A percentile compares a stretch with the other conserved stretches of the same genome.
Evolutionary conservation across 1,139 yeast species (phyloP).

Genomic region (Komagataea norvegica): DNA sequence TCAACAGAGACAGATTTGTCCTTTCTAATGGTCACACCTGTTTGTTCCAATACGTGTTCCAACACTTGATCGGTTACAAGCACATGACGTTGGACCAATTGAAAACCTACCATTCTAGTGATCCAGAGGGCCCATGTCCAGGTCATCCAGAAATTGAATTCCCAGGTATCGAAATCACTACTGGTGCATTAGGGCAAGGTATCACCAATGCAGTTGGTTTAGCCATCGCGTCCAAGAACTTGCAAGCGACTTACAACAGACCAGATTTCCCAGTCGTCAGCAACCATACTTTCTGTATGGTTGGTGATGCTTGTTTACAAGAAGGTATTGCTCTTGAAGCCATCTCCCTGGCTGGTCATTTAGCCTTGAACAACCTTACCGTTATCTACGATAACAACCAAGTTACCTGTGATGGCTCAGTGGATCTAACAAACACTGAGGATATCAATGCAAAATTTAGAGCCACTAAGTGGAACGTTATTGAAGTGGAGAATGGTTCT

Average conservation of each 20-base stretch:
- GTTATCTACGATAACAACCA: constrained; percentile 36
- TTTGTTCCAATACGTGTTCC: constrained; percentile 42
- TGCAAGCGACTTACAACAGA: constrained; percentile 33
- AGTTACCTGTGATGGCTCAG: constrained; percentile 35
- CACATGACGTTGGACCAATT: constrained; percentile 68
- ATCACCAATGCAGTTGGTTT: constrained; percentile 36
- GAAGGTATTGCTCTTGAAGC: constrained; percentile 38
- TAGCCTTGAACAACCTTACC: constrained; percentile 32
- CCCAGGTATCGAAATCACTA: constrained; percentile 36
- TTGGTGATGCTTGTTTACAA: constrained; percentile 39
- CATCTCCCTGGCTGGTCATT: constrained; percentile 36
- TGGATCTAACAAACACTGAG: too few relatives aligned
- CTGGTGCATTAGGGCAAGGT: constrained; percentile 40
- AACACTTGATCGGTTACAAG: constrained; percentile 7
- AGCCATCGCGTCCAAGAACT: constrained; percentile 35
- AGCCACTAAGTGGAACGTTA: too few relatives aligned
- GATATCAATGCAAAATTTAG: too few relatives aligned
- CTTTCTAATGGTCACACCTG: constrained; percentile 92
- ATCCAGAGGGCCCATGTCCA: constrained; percentile 70
- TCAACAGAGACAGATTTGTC: constrained; percentile 89
- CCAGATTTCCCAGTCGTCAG: constrained; percentile 30
- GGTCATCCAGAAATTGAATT: constrained; percentile 38
- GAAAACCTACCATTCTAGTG: constrained; percentile 68
- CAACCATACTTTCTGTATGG: constrained; percentile 30
- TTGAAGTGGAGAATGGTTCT: too few relatives aligned